Base-by-base conservation (phyloP, 345 rosid species). In the Cardamine resedifolia region DNA sequence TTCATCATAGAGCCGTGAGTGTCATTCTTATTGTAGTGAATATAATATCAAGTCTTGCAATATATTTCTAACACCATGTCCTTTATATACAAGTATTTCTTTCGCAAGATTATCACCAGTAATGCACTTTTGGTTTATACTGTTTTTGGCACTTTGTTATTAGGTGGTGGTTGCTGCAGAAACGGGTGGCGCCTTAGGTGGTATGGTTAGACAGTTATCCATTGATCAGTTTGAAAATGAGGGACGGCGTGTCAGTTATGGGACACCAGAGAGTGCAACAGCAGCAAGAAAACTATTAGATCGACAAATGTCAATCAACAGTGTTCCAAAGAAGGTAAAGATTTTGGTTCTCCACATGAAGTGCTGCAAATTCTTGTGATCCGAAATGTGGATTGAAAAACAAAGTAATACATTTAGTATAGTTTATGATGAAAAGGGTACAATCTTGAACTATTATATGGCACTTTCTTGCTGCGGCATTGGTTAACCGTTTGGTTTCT, bases 141-240 rank as follows among this genome's bases (percentile, higher is more conserved):
- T 77, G 49, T 43, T 59, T 39, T 47, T 81, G 24, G 34, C 15
- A 19, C 49, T 18, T 52, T 80, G 28, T 70, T 82, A 87, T 66
- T 31, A 74, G 97, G 97, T 91, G 33, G 96, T 91, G 79, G 83
- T 91, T 70, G 91, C 97, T 68, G 90, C 96, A 64, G 96, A 91
- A 82, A 86, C 97, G 56, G 87, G 90, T 79, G 97, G 96, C 68
- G 93, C 91, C 71, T 83, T 91, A 75, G 96, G 97, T 64, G 93
- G 97, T 70, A 85, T 89, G 96, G 96, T 89, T 53, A 83, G 96
- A 75, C 96, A 86, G 75, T 84, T 89, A 78, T 89, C 97, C n/a
- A 87, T 89, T 26, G 96, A 91, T 76, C 97, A 91, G 73, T 91
- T 91, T 80, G 97, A 91, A 84, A 89, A 89, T 79, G 97, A 91